A percentile compares a stretch with the other conserved stretches of the same genome.
phyloP scores from a whole-genome alignment of 2,329 filamentous ascomycete genomes.

The Myotisia sp. region DNA sequence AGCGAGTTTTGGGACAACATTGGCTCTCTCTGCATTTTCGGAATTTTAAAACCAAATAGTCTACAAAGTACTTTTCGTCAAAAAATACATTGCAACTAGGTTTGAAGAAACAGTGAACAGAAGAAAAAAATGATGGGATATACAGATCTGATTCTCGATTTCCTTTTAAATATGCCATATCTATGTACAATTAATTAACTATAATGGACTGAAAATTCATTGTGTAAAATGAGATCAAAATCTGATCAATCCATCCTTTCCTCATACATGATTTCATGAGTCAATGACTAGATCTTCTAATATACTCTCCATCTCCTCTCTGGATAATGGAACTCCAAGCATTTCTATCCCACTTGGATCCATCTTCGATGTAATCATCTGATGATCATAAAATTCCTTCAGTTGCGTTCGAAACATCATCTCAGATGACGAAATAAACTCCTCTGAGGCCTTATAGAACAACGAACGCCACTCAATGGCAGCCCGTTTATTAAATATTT shows the following conservation, averaged over 20 bases:
- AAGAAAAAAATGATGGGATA: neutral
- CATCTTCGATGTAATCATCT: conserved; percentile 84
- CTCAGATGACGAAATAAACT: conserved; percentile 93
- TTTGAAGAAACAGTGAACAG: neutral
- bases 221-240: neutral
- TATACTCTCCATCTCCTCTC: conserved; percentile 77
- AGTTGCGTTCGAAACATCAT: conserved; percentile 87
- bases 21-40: conserved; percentile 34
- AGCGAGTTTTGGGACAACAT: conserved; percentile 32
- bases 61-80: neutral
- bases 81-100: neutral
- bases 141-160: neutral
- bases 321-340: conserved; percentile 68
- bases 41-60: conserved; percentile 21
- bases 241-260: neutral
- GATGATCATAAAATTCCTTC: conserved; percentile 97
- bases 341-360: conserved; percentile 76
- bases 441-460: conserved; percentile 90
- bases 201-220: neutral
- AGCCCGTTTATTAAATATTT: conserved; percentile 19
- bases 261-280: too few species aligned
- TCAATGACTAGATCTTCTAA: conserved; percentile 55
- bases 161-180: neutral
- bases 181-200: too few species aligned
- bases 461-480: conserved; percentile 81